phyloP scores from a whole-genome alignment of 2,329 filamentous ascomycete genomes.

The Ophiostoma piceae region DNA sequence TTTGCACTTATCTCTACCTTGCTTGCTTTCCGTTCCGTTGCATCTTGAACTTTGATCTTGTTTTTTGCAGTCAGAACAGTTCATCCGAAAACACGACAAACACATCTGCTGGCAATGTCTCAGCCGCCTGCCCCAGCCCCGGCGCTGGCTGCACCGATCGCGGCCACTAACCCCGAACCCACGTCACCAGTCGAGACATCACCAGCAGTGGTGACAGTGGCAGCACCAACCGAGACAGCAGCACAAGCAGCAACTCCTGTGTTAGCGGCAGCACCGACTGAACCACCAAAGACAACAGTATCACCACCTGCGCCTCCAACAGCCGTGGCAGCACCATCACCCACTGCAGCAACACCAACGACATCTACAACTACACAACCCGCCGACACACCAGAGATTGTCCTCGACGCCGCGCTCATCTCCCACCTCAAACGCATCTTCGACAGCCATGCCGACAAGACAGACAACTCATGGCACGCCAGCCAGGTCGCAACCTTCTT shows the following conservation, averaged over 20 bases:
- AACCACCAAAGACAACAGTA: not conserved
- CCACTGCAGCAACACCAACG: not conserved
- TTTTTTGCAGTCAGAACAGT: not conserved
- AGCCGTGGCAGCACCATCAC: not conserved
- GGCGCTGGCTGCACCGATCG: conserved; percentile 3
- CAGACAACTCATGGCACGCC: conserved; percentile 42
- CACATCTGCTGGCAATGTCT: not conserved
- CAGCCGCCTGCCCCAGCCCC: not conserved
- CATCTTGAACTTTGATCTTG: not conserved
- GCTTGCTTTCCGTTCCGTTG: not conserved
- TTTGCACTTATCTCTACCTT: not conserved
- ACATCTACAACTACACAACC: no score
- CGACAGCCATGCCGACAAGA: conserved; percentile 39
- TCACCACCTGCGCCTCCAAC: not conserved
- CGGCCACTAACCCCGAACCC: conserved; percentile 1
- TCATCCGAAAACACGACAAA: not conserved
- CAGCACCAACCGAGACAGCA: not conserved
- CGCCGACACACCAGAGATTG: not conserved
- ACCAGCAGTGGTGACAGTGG: not conserved
- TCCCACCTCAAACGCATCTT: conserved; percentile 46
- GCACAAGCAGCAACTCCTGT: not conserved
- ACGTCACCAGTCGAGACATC: conserved; percentile 2
- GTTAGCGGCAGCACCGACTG: not conserved
- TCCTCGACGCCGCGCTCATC: conserved; percentile 39
- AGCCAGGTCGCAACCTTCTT: conserved; percentile 45